These are phyloP conservation scores for Globisporangium paroecandrum DNA, from an alignment of 352 stramenopile genomes.

Conservation along the genomic window DNA sequence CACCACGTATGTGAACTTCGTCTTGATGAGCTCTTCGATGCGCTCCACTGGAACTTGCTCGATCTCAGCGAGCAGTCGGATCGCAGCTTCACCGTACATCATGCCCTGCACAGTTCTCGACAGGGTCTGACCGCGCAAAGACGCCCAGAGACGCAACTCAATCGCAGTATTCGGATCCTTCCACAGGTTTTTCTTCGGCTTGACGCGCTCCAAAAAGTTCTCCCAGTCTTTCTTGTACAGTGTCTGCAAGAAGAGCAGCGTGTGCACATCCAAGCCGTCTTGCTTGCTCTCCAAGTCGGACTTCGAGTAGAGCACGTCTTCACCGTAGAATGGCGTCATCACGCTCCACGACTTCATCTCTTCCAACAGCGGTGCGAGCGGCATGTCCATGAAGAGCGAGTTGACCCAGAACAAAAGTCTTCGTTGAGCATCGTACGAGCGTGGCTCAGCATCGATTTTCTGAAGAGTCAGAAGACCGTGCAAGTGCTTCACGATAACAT, in stretches of 20 bases:
- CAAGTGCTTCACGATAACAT: conserved; percentile 86
- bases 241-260: conserved; percentile 91
- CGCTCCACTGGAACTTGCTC: conserved; percentile 88
- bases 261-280: conserved; percentile 89
- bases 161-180: conserved; percentile 82
- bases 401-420: conserved; percentile 99
- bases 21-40: conserved; percentile 96
- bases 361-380: conserved; percentile 92
- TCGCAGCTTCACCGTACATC: conserved; percentile 99
- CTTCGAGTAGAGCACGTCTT: conserved; percentile 97
- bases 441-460: conserved; percentile 96
- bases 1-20: conserved; percentile 99
- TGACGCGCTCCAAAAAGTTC: conserved; percentile 97
- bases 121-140: conserved; percentile 96
- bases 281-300: conserved; percentile 95
- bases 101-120: conserved; percentile 97
- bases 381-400: conserved; percentile 99
- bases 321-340: conserved; percentile 98
- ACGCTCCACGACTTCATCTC: conserved; percentile 99
- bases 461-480: conserved; percentile 94
- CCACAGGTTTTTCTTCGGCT: conserved; percentile 91
- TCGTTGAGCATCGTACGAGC: conserved; percentile 93
- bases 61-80: conserved; percentile 95
- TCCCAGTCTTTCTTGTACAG: conserved; percentile 98
- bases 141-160: conserved; percentile 97